These are phyloP conservation scores for Camelina hispida DNA, from an alignment of 345 rosid species.

Conservation along the genomic window DNA sequence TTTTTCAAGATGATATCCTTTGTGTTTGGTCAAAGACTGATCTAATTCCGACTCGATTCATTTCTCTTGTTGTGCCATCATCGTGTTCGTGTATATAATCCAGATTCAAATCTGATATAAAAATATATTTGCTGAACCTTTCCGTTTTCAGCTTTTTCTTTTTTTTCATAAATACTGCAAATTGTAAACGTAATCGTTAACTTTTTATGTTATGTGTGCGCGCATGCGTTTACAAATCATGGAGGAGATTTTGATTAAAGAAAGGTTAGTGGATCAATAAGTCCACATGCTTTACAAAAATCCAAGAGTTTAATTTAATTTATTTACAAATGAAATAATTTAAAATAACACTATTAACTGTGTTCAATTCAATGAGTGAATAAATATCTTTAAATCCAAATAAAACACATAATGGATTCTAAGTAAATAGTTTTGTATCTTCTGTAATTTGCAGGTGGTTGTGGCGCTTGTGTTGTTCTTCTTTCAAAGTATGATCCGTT, in stretches of 20 bases:
- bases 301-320: not conserved
- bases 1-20: slow-evolving; percentile 10
- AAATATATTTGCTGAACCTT: not conserved
- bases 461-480: slow-evolving; percentile 92
- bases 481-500: slow-evolving; percentile 71
- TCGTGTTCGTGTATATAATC: not conserved
- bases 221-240: not conserved
- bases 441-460: slow-evolving; percentile 67
- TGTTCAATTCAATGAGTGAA: not conserved
- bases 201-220: not conserved
- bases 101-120: not conserved
- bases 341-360: not conserved
- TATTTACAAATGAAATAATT: too few relatives aligned
- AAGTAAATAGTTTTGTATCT: slow-evolving; percentile 2
- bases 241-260: not conserved
- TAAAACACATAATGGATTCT: too few relatives aligned
- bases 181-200: not conserved
- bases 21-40: not conserved
- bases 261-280: not conserved
- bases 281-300: not conserved
- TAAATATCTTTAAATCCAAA: too few relatives aligned
- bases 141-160: not conserved
- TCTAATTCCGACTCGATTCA: not conserved
- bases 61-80: not conserved
- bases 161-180: not conserved